Percentiles rank a stretch among this genome's conserved stretches.
These are phyloP conservation scores for Panaeolus papilionaceus DNA, from an alignment of 768 basidiomycete genomes.

Conservation along the genomic window DNA sequence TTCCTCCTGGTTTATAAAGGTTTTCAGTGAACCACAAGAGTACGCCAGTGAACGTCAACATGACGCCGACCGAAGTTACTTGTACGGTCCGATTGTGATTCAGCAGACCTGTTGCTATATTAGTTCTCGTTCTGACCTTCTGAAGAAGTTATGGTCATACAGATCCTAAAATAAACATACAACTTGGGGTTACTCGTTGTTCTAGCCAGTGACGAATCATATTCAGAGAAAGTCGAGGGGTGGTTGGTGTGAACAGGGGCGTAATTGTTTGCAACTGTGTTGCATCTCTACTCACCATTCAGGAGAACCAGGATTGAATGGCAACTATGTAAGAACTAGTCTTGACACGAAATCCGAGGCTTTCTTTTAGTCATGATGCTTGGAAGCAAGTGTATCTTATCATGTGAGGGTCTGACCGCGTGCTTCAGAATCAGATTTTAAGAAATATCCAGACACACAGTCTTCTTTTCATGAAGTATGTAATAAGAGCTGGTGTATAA, in stretches of 20 bases:
- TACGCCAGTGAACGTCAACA: neutral
- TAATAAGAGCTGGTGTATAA: neutral
- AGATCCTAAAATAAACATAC: neutral
- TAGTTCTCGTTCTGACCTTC: neutral
- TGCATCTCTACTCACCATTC: neutral
- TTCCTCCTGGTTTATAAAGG: neutral
- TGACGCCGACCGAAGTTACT: neutral
- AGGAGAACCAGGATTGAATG: no score
- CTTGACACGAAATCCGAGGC: neutral
- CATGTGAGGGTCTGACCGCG: neutral
- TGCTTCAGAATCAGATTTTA: slow-evolving; percentile 4
- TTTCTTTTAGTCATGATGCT: neutral
- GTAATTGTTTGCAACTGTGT: neutral
- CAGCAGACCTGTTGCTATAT: slow-evolving; percentile 2
- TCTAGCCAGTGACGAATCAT: neutral
- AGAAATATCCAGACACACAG: neutral
- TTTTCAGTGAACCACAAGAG: neutral
- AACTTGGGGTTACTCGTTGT: neutral
- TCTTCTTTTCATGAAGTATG: neutral
- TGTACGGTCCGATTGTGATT: slow-evolving; percentile 2
- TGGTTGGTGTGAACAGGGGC: neutral
- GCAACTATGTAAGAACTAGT: neutral
- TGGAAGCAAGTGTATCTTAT: neutral
- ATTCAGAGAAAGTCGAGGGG: neutral
- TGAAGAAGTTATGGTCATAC: neutral